Evolutionary conservation across 441 rosid genomes (phyloP), one percentile per base, ranked within the genome.

Genomic region (Aquilaria agallochum): DNA sequence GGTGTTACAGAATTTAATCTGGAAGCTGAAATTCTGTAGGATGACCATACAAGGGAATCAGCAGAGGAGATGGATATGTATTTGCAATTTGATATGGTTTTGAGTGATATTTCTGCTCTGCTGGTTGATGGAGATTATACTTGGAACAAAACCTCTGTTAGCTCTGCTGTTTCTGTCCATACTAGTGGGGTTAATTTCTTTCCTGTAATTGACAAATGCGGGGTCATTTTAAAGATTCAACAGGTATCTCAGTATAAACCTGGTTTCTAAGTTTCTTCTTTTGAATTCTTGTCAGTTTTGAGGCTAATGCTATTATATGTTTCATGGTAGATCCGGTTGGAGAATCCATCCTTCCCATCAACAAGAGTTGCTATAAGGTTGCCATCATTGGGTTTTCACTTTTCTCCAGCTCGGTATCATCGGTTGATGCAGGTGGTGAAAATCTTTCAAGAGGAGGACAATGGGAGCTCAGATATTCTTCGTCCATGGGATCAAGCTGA

Each of bases 361-460:
- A 92, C 90, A 71, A 80, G 98, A 71, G 75, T 95, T 67, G 82
- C 98, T 72, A 76, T 86, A 65, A 90, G 85, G 71, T 72, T 95
- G 74, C 99, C 99, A 3, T 90, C 98, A 33, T 65, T 95, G 77
- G 85, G 95, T 59, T 90, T 95, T 76, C 94, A 95, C 80, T 90
- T 95, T 77, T 95, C 99, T 72, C 99, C 99, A 42, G 96, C 98
- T 61, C 88, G 99, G 53, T 95, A 95, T 80, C 99, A 95, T 76
- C 82, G 99, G 73, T 74, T 95, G 79, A 95, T 95, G 98, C 94
- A 82, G 78, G 87, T 95, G 59, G 76, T 70, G 54, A 86, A 90
- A 80, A 82, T 90, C 50, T 90, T 95, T 74, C 88, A 82, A 67
- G 76, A 65, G 34, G 88, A 85, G 64, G 87, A 82, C 68, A 72